A percentile compares a stretch with the other conserved stretches of the same genome.
phyloP scores from a whole-genome alignment of 139 green algal genomes.

The Gonium pectorale region DNA sequence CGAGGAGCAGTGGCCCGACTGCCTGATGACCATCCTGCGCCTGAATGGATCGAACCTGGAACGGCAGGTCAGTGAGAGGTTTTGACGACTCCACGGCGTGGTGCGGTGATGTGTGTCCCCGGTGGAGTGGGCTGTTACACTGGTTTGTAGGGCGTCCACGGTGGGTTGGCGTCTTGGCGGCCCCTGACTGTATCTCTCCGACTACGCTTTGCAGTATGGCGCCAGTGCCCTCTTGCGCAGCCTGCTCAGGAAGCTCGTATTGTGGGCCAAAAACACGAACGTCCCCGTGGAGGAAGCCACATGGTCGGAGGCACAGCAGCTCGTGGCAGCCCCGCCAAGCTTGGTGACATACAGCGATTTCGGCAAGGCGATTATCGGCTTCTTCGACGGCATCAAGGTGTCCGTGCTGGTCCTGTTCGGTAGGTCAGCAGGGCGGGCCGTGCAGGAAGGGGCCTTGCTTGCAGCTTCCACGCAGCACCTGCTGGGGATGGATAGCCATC shows the following conservation, averaged over 20 bases:
- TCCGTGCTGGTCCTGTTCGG: background rate
- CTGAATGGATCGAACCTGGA: background rate
- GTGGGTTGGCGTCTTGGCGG: background rate
- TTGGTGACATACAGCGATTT: background rate
- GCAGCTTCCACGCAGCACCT: too few relatives aligned
- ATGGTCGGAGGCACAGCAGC: background rate
- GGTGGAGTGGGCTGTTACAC: background rate
- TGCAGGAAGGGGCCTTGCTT: too few relatives aligned
- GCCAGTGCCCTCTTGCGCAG: background rate
- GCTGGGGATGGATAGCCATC: too few relatives aligned
- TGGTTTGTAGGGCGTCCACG: background rate
- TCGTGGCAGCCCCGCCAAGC: background rate
- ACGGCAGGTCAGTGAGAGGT: background rate
- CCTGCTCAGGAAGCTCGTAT: background rate
- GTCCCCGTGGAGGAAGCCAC: background rate
- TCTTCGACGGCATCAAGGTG: background rate
- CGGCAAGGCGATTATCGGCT: background rate
- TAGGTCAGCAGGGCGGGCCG: background rate
- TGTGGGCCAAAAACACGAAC: background rate
- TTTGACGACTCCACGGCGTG: too few relatives aligned
- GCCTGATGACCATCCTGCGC: background rate
- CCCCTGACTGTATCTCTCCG: too few relatives aligned
- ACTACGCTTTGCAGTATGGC: too few relatives aligned
- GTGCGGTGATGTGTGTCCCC: background rate
- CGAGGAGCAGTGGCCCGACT: background rate